Evolutionary conservation across 768 basidiomycete genomes (phyloP).

Genomic region (Tulasnella sp.): DNA sequence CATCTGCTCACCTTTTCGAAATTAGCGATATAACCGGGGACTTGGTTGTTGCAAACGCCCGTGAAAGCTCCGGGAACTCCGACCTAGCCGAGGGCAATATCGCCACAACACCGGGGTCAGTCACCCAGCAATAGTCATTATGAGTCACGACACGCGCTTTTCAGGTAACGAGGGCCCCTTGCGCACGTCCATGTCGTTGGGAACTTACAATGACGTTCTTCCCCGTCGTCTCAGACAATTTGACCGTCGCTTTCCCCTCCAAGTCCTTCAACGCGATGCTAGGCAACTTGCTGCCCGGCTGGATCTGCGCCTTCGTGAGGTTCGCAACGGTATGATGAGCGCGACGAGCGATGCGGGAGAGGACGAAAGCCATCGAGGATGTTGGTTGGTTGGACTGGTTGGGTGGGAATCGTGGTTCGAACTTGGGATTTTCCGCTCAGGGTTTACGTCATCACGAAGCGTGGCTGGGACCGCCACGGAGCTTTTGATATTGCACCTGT

Average conservation of each 20-base stretch:
- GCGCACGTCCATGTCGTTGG: background rate
- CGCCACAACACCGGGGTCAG: background rate
- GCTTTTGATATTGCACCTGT: background rate
- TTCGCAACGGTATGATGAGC: background rate
- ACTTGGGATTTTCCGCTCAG: background rate
- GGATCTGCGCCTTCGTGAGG: conserved; percentile 1
- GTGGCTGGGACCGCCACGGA: background rate
- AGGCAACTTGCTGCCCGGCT: background rate
- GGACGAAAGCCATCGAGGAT: background rate
- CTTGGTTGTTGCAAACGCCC: conserved; percentile 53
- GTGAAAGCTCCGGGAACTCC: conserved; percentile 73
- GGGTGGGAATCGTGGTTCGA: background rate
- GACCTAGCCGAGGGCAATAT: conserved; percentile 37
- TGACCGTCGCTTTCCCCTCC: background rate
- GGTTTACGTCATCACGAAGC: background rate
- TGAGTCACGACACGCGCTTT: background rate
- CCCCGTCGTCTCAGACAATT: conserved; percentile 24
- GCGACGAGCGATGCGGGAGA: background rate
- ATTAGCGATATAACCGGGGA: conserved; percentile 28
- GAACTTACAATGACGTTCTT: conserved; percentile 54
- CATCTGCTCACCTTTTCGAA: conserved; percentile 13
- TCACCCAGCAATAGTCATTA: background rate
- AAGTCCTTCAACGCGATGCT: conserved; percentile 1
- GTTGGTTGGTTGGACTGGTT: background rate
- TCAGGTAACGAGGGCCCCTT: no score